Percentiles rank a stretch among this genome's conserved stretches.
Evolutionary conservation across 176 grass and related monocot genomes (phyloP).

Genomic region (Aegilops umbellulata): DNA sequence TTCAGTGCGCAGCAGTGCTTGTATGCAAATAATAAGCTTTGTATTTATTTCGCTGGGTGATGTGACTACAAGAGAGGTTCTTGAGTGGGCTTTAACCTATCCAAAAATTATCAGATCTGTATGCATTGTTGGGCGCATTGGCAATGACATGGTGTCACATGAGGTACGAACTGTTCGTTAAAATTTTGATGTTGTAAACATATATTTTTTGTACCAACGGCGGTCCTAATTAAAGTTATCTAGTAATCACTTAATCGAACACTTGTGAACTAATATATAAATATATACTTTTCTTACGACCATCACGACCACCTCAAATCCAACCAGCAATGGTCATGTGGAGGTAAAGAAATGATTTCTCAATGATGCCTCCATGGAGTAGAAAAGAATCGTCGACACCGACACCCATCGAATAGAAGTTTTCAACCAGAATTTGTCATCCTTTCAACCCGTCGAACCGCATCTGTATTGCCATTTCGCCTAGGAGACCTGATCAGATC

Average conservation of each 20-base stretch:
- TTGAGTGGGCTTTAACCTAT: conserved; percentile 18
- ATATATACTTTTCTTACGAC: too few species aligned
- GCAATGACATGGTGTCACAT: neutral
- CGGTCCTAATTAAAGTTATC: neutral
- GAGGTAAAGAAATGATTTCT: too few species aligned
- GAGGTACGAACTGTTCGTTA: neutral
- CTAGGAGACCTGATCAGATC: neutral
- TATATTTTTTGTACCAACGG: neutral
- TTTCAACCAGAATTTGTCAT: too few species aligned
- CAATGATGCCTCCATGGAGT: neutral
- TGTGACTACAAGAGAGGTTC: neutral
- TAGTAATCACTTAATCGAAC: neutral
- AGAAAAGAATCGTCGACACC: neutral
- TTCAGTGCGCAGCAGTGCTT: conserved; percentile 2
- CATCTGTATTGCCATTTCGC: neutral
- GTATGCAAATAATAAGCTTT: neutral
- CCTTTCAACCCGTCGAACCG: too few species aligned
- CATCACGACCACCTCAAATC: neutral
- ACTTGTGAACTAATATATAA: too few species aligned
- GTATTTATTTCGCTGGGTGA: neutral
- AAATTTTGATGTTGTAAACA: neutral
- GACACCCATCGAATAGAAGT: too few species aligned
- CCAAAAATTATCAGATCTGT: conserved; percentile 4
- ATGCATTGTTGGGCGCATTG: conserved; percentile 4
- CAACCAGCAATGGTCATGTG: neutral